Evolutionary conservation across 495 filamentous ascomycete genomes (phyloP), one percentile per base, ranked within the genome.

Genomic region (Aspergillus asperescens): DNA sequence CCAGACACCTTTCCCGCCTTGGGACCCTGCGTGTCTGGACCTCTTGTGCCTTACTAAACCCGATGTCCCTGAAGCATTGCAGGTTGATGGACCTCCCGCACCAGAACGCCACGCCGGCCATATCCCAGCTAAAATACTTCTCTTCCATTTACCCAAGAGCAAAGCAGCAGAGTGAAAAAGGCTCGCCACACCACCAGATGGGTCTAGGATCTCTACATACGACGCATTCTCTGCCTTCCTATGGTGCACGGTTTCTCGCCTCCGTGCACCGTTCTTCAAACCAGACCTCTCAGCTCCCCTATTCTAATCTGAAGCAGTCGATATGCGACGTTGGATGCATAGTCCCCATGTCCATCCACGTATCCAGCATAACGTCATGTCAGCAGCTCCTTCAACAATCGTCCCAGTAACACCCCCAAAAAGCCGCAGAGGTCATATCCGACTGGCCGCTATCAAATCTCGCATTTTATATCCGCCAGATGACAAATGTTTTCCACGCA

Each of bases 81-180:
- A 55, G 2, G 41, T 64, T 7, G 64, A 72, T 19, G 71, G 70
- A 1, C 71, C 70, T 5, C 40, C 59, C 0, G 29, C 56, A 1
- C 65, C 67, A 0, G 34, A 55, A 20, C 59, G 62, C 5, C 65
- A 72, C 48, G 62, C 71, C 13, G 59, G 42, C 12, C 68, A 72
- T 12, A n/a, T n/a, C n/a, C 56, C 40, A 29, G 18, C 45, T 15
- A 55, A 56, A 0, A 52, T 56, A 12, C 62, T 72, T 16, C 59
- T 75, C 4, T 69, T 75, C 52, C 69, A 75, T 28, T 57, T 75
- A 3, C 68, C 67, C 13, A 69, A 68, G 54, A 73, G 67, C 60
- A 73, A 72, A 31, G 69, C 69, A 2, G 65, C 67, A 0, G 63
- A 68, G 42, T 48, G 75, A 1, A 73, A 74, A 52, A 59, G 54